These are phyloP conservation scores for Tetrahymena thermophila DNA, from an alignment of 73 alveolate genomes.

Conservation along the genomic window DNA sequence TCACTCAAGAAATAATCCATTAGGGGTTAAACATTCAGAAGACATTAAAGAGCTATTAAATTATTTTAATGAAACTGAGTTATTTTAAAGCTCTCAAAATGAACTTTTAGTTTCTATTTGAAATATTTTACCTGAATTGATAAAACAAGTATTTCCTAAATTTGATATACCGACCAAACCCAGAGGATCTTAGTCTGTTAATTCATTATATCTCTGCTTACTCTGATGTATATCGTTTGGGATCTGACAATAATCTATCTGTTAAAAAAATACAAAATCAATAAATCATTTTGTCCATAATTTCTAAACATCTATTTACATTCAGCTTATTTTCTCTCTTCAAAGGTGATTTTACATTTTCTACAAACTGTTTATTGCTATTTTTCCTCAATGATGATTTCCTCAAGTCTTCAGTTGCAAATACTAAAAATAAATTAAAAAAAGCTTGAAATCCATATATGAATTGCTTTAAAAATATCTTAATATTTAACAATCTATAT, in stretches of 20 bases:
- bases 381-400: not conserved
- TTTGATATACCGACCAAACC: slow-evolving; percentile 89
- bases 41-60: slow-evolving; percentile 80
- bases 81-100: not conserved
- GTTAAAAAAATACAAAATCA: not conserved
- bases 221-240: not conserved
- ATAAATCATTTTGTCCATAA: not conserved
- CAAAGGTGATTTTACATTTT: not conserved
- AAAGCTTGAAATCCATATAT: not conserved
- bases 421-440: not conserved
- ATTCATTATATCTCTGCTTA: not conserved
- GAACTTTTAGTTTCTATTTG: slow-evolving; percentile 57
- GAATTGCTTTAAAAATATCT: not conserved
- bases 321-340: not conserved
- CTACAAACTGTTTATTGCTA: not conserved
- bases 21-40: slow-evolving; percentile 77
- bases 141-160: slow-evolving; percentile 98
- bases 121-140: slow-evolving; percentile 93
- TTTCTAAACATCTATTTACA: not conserved
- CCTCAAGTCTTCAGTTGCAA: not conserved
- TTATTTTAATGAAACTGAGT: slow-evolving; percentile 72
- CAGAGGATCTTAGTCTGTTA: not conserved
- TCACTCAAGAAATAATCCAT: slow-evolving; percentile 68
- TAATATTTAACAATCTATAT: not conserved
- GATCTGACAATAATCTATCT: not conserved